A percentile compares a stretch with the other conserved stretches of the same genome.
These are phyloP conservation scores for Passiflora organensis DNA, from an alignment of 345 rosid genomes.

Conservation along the genomic window DNA sequence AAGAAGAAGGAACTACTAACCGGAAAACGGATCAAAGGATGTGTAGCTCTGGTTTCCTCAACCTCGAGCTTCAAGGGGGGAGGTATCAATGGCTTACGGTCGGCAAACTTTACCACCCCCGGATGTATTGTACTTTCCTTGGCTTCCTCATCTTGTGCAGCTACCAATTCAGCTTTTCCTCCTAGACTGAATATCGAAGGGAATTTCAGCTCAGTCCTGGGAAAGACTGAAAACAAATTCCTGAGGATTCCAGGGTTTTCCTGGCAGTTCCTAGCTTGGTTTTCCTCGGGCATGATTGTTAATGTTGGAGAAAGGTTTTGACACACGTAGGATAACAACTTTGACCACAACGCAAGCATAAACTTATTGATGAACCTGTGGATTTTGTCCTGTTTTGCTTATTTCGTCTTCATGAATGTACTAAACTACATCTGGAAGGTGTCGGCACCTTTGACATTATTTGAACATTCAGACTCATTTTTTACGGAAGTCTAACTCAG, in stretches of 20 bases:
- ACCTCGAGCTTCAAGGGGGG: not conserved
- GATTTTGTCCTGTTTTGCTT: too few relatives aligned
- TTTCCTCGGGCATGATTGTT: not conserved
- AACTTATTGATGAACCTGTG: too few relatives aligned
- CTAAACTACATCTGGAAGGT: too few relatives aligned
- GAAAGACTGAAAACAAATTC: not conserved
- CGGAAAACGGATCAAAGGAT: not conserved
- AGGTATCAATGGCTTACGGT: not conserved
- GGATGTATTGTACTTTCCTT: not conserved
- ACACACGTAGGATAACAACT: too few relatives aligned
- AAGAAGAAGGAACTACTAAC: not conserved
- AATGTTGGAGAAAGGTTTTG: not conserved
- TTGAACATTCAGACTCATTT: too few relatives aligned
- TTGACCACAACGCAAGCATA: too few relatives aligned
- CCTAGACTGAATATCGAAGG: not conserved
- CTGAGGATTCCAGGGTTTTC: not conserved
- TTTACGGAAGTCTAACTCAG: too few relatives aligned
- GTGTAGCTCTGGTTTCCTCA: not conserved
- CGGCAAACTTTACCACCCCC: not conserved
- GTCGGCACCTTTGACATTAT: too few relatives aligned
- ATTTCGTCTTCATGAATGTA: too few relatives aligned
- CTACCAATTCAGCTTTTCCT: not conserved
- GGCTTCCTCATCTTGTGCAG: not conserved
- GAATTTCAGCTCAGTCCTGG: not conserved
- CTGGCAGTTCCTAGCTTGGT: not conserved